Evolutionary conservation across 768 basidiomycete species (phyloP), one percentile per base, ranked within the genome.

Genomic region (Pleurotus salmoneostramineus): DNA sequence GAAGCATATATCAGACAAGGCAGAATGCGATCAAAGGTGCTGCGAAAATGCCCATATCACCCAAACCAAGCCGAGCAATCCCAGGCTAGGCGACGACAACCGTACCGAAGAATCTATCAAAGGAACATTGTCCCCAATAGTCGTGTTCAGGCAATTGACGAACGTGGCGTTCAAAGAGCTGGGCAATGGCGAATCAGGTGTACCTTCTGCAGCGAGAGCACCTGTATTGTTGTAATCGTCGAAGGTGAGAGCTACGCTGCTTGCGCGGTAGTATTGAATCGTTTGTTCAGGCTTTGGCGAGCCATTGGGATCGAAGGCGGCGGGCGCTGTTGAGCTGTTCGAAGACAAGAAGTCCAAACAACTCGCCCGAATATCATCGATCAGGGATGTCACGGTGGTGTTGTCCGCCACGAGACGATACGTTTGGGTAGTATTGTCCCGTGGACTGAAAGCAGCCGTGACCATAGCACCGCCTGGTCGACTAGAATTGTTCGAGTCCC

Each of bases 171-270:
- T 80, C n/a, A 85, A 72, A 44, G 71, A 72, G 2, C 68, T 66
- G 0, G 86, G 87, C 1, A 90, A 71, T 0, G 84, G 76, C 0
- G 79, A 72, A 56, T 82, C 74, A 0, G 80, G 68, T 33, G 73
- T 78, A 6, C 74, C 67, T 17, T 82, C 72, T 1, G 68, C 62
- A 37, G 67, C 69, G 27, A 83, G 68, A 2, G 73, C 78, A 5
- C 77, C 82, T 0, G 84, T 83, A 60, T 89, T 80, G 63, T 89
- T 88, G 65, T 89, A 88, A 0, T 83, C 83, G 56, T 89, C 82
- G 2, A 88, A 71, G 1, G 84, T 79, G 27, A 89, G 72, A 2
- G 78, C 81, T 37, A 87, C 76, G 48, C 79, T 85, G 64, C 84
- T 85, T 1, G 84, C 81, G 33, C 87, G 83, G 64, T 84, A 89